A percentile compares a stretch with the other conserved stretches of the same genome.
Evolutionary conservation across 2,329 filamentous ascomycete genomes (phyloP).

Genomic region (Ophiostoma ips): DNA sequence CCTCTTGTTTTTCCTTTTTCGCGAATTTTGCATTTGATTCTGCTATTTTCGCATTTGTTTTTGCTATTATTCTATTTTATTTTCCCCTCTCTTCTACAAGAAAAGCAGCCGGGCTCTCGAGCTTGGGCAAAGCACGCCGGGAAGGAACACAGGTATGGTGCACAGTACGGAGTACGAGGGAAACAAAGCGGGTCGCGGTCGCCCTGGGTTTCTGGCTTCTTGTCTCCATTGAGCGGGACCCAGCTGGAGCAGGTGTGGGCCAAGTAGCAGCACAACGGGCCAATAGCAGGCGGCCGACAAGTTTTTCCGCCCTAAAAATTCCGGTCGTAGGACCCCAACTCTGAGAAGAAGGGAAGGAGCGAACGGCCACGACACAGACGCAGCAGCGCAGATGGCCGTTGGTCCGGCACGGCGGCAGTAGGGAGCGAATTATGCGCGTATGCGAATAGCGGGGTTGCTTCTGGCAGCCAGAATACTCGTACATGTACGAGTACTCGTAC

Average conservation of each 20-base stretch:
- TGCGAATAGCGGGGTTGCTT: background rate
- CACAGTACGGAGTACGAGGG: background rate
- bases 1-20: background rate
- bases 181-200: background rate
- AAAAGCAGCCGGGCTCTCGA: background rate
- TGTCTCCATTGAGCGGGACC: slow-evolving; percentile 1
- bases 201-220: background rate
- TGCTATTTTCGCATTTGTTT: background rate
- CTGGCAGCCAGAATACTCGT: background rate
- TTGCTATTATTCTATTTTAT: background rate
- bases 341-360: slow-evolving; percentile 5
- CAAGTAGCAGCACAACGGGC: background rate
- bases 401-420: background rate
- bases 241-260: slow-evolving; percentile 9
- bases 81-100: background rate
- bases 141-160: no score
- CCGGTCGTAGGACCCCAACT: no score
- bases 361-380: background rate
- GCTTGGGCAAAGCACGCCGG: background rate
- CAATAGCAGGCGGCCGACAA: slow-evolving; percentile 12
- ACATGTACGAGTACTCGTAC: no score
- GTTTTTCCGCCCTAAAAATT: slow-evolving; percentile 16
- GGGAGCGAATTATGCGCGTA: background rate
- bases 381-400: background rate
- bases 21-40: background rate